Base-by-base conservation (phyloP, 2,329 filamentous ascomycete species). In the Macrophomina tecta region DNA sequence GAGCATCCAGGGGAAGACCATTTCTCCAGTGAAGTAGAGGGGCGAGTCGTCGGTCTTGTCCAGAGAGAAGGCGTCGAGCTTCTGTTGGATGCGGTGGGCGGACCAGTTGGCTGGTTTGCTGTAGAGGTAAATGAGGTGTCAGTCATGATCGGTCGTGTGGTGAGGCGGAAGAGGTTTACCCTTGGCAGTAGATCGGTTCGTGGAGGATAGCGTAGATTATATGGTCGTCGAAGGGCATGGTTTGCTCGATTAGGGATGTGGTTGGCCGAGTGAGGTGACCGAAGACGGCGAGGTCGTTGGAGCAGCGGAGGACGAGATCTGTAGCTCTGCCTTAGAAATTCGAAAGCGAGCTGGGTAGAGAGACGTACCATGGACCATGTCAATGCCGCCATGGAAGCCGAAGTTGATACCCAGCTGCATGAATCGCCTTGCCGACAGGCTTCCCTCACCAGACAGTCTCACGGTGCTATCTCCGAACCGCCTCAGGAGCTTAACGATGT, bases 151-250 rank as follows among this genome's bases (percentile, higher is more conserved):
- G 42, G 7, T 1, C 12, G 16, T 1, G 8, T 16, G 4, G n/a
- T 8, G 87, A 83, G 40, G 85, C 76, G 7, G 83, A 82, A 3
- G 30, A 4, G 12, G 32, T 30, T 48, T 82, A 86, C 68, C 87
- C 86, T 77, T 91, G 87, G 76, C 91, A 94, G 82, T 97, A 98
- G 71, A 94, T 90, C 7, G 91, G 85, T 78, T 98, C 94, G 75
- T 98, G 94, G 2, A 97, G 82, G 46, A 97, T 83, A 30, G 91
- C 90, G 76, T 97, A 98, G 68, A 97, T 87, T 66, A 94, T 88
- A 71, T 89, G 88, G 48, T 87, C 86, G 73, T 97, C 93, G 73
- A 93, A 93, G 2, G 85, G 82, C 2, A 89, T 85, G 62, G 86
- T 85, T 23, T 83, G 79, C 76, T 97, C 93, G 30, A 97, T 82